A percentile compares a stretch with the other conserved stretches of the same genome.
These are phyloP conservation scores for Yamadazyma siamensis DNA, from an alignment of 1,139 yeast genomes.

Conservation along the genomic window DNA sequence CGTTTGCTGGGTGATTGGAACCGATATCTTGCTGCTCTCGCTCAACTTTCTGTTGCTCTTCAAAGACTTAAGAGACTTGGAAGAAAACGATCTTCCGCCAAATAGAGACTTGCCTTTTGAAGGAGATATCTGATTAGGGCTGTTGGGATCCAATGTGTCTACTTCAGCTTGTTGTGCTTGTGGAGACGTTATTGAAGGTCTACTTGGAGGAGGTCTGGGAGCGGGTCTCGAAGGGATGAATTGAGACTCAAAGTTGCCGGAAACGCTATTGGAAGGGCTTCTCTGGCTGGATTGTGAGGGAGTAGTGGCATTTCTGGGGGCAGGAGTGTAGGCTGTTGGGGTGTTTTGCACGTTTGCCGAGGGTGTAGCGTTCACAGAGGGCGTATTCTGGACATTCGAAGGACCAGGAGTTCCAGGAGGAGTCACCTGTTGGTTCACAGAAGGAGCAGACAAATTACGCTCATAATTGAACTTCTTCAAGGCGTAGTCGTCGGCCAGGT, in stretches of 20 bases:
- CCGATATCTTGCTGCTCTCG: conserved; percentile 19
- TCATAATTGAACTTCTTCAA: conserved; percentile 66
- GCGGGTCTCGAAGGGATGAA: conserved; percentile 70
- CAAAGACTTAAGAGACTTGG: conserved; percentile 37
- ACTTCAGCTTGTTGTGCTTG: conserved; percentile 1
- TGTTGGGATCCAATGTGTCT: too few species aligned
- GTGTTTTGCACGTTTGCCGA: too few species aligned
- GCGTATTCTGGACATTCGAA: neutral
- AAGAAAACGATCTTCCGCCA: conserved; percentile 38
- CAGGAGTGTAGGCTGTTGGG: conserved; percentile 2
- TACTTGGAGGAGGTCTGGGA: conserved; percentile 47
- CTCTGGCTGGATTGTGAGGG: conserved; percentile 7
- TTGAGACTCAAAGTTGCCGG: conserved; percentile 31
- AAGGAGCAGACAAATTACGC: conserved; percentile 19
- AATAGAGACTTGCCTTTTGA: conserved; percentile 19
- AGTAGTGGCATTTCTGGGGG: conserved; percentile 4
- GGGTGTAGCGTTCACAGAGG: neutral
- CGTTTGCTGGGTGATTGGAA: conserved; percentile 7
- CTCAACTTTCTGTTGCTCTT: conserved; percentile 22
- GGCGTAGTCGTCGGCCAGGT: conserved; percentile 67
- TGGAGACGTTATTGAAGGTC: neutral
- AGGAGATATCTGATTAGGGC: conserved; percentile 10
- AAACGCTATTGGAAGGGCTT: conserved; percentile 5
- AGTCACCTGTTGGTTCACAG: conserved; percentile 21
- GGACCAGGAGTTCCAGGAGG: conserved; percentile 27